These are phyloP conservation scores for Neltuma alba DNA, from an alignment of 306 rosid genomes.

Conservation along the genomic window DNA sequence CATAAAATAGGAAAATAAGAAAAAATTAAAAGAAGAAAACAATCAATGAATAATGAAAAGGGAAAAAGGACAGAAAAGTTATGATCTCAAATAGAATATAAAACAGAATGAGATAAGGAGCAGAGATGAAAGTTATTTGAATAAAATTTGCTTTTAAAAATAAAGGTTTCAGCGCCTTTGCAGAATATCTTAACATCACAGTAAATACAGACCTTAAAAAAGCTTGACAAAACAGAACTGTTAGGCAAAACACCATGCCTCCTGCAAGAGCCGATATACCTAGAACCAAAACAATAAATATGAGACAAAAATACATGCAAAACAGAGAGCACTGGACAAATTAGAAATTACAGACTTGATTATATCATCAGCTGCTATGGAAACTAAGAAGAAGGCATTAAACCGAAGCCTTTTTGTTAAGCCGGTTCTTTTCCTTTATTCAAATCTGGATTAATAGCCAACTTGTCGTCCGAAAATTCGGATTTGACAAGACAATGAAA, in stretches of 20 bases:
- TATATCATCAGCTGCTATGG: neutral
- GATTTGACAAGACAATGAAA: conserved; percentile 19
- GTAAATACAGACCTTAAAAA: conserved; percentile 62
- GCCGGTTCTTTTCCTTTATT: conserved; percentile 16
- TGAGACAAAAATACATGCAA: conserved; percentile 8
- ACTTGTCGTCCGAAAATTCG: neutral
- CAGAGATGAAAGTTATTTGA: conserved; percentile 21
- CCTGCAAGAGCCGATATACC: conserved; percentile 73
- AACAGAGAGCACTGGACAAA: conserved; percentile 23
- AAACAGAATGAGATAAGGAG: neutral
- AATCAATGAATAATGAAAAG: conserved; percentile 15
- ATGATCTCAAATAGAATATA: neutral
- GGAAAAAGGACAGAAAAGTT: neutral
- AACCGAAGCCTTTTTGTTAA: neutral
- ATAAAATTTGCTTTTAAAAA: neutral
- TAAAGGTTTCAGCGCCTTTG: neutral
- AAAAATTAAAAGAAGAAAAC: neutral
- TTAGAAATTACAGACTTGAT: neutral
- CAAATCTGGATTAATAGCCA: neutral
- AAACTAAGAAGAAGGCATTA: conserved; percentile 10
- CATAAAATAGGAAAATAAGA: conserved; percentile 16
- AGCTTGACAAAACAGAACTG: conserved; percentile 56
- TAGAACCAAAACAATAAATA: conserved; percentile 38
- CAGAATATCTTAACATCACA: conserved; percentile 17
- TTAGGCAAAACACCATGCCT: conserved; percentile 64